A percentile compares a stretch with the other conserved stretches of the same genome.
phyloP scores from a whole-genome alignment of 2,329 filamentous ascomycete genomes.

The Thielaviopsis populi region DNA sequence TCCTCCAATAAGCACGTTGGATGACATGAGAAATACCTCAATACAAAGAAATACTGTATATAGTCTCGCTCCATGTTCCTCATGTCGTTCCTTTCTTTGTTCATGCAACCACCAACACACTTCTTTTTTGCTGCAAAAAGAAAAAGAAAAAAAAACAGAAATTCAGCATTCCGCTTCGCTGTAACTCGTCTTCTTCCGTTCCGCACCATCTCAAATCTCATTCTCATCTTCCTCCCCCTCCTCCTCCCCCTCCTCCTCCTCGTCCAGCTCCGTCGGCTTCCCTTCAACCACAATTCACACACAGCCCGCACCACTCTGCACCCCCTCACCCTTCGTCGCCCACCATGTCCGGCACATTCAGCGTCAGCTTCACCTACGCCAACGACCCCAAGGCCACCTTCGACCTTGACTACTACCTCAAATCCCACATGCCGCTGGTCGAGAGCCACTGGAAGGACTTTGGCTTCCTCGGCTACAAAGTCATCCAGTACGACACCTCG shows the following conservation, averaged over 20 bases:
- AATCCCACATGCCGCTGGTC: slow-evolving; percentile 32
- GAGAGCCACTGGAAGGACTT: slow-evolving; percentile 25
- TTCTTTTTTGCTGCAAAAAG: neutral
- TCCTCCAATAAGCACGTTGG: neutral
- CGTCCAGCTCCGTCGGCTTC: neutral
- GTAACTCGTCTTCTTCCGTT: neutral
- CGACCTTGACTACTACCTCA: slow-evolving; percentile 35
- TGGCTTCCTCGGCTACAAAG: slow-evolving; percentile 28
- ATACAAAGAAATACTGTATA: neutral
- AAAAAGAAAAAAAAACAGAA: too few relatives aligned
- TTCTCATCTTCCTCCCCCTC: neutral
- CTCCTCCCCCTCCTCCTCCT: neutral
- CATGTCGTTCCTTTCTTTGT: neutral
- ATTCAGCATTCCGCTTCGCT: neutral
- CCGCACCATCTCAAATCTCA: neutral
- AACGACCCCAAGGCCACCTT: slow-evolving; percentile 23
- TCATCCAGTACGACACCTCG: slow-evolving; percentile 21
- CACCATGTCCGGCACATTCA: slow-evolving; percentile 9
- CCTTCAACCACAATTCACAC: neutral
- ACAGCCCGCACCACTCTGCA: neutral
- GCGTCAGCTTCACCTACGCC: slow-evolving; percentile 9
- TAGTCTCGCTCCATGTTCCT: neutral
- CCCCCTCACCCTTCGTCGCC: neutral
- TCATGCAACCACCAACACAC: neutral
- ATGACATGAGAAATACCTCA: neutral